Conservation (phyloP, 2,329 filamentous ascomycete species). For the Diaporthe longicolla region DNA sequence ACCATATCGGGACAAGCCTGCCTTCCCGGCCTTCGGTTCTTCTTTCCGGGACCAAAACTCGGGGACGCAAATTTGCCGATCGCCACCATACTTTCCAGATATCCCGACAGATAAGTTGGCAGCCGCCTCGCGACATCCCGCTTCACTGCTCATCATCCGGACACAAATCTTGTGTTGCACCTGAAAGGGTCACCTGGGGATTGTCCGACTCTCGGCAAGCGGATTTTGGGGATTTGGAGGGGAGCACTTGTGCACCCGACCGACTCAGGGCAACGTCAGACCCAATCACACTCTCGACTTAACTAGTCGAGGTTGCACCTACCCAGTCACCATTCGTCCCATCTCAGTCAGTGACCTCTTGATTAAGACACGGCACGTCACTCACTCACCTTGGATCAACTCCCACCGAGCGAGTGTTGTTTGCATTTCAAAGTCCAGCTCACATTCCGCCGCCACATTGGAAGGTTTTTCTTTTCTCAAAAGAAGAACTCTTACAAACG, state of each 20-base stretch:
- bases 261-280: conserved; percentile 33
- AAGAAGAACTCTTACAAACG: neutral
- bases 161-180: conserved; percentile 32
- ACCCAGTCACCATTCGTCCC: conserved; percentile 32
- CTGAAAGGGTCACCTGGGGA: conserved; percentile 40
- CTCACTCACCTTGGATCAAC: neutral
- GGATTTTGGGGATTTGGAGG: conserved; percentile 33
- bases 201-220: conserved; percentile 35
- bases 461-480: neutral
- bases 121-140: conserved; percentile 4
- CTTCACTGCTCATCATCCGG: conserved; percentile 1
- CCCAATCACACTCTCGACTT: conserved; percentile 31
- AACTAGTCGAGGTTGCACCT: conserved; percentile 35
- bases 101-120: neutral
- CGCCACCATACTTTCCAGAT: conserved; percentile 13
- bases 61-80: conserved; percentile 24
- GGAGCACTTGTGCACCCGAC: conserved; percentile 36
- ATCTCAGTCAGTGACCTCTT: conserved; percentile 32
- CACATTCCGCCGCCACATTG: neutral
- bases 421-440: conserved; percentile 8
- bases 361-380: conserved; percentile 39
- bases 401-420: neutral
- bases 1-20: neutral
- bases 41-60: conserved; percentile 2
- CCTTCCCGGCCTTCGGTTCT: conserved; percentile 15